Evolutionary conservation across 1,139 yeast genomes (phyloP).

Genomic region (Trichomonascaceae sp.): DNA sequence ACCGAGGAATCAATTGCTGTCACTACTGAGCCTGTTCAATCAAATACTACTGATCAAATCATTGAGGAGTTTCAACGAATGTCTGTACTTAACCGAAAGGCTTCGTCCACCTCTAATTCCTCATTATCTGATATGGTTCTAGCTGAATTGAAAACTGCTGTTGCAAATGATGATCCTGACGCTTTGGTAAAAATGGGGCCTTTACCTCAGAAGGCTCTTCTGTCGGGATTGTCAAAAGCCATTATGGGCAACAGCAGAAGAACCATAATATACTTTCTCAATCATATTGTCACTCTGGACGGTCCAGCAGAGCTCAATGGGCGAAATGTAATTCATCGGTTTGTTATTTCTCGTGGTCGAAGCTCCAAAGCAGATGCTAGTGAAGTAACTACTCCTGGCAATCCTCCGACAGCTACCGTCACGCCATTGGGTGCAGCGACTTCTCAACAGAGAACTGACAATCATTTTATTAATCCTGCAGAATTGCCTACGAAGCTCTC

Average conservation of each 20-base stretch:
- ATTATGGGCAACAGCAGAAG: conserved; percentile 44
- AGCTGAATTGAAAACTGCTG: conserved; percentile 18
- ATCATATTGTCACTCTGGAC: conserved; percentile 41
- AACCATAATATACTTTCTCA: conserved; percentile 54
- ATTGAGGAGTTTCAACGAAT: conserved; percentile 12
- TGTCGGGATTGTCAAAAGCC: conserved; percentile 59
- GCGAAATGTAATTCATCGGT: conserved; percentile 79
- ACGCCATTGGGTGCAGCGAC: conserved; percentile 10
- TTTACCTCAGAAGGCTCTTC: conserved; percentile 37
- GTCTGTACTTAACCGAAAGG: conserved; percentile 10
- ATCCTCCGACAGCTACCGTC: conserved; percentile 10
- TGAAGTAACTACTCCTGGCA: not conserved
- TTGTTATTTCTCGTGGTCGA: conserved; percentile 71
- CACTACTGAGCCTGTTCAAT: not conserved
- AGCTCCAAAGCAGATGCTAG: conserved; percentile 23
- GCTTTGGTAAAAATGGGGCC: conserved; percentile 10
- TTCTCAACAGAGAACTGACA: conserved; percentile 4
- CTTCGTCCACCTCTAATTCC: conserved; percentile 12
- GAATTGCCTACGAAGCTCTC: conserved; percentile 42
- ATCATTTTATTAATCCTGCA: conserved; percentile 40
- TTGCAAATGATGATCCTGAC: conserved; percentile 26
- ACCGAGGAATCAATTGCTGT: conserved; percentile 11
- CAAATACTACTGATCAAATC: conserved; percentile 9
- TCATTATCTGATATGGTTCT: conserved; percentile 15
- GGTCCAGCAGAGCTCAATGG: conserved; percentile 63